Evolutionary conservation across 75 land plant species (phyloP).

Genomic region (Cryptomeria japonica): DNA sequence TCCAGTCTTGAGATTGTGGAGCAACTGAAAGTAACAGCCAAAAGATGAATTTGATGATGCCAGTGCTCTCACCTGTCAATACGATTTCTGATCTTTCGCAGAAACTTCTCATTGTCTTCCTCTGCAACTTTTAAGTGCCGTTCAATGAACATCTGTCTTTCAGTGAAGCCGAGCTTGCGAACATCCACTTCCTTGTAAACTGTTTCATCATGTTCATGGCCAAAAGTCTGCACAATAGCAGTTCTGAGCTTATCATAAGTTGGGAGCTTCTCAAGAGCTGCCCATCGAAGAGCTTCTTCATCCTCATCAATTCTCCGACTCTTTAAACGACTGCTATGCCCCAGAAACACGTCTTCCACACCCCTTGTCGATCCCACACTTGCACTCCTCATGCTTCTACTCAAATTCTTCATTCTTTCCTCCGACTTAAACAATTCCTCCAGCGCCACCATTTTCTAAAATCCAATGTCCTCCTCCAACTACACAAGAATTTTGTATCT

Average conservation of each 20-base stretch:
- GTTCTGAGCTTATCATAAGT: constrained; percentile 66
- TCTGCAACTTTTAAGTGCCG: constrained; percentile 66
- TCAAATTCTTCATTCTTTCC: constrained; percentile 9
- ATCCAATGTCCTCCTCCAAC: too few species aligned
- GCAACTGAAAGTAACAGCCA: background rate
- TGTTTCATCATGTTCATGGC: constrained; percentile 10
- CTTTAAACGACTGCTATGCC: too few species aligned
- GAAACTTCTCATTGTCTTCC: constrained; percentile 83
- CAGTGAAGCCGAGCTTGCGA: constrained; percentile 41
- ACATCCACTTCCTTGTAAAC: constrained; percentile 69
- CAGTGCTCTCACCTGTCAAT: constrained; percentile 62
- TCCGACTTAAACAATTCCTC: background rate
- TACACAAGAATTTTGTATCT: too few species aligned
- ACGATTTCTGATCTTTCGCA: constrained; percentile 56
- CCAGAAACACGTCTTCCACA: too few species aligned
- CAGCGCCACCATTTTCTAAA: background rate
- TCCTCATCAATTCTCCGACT: too few species aligned
- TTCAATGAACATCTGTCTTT: constrained; percentile 71
- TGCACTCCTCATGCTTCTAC: constrained; percentile 42
- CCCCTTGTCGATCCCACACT: constrained; percentile 40
- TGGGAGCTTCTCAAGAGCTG: constrained; percentile 78
- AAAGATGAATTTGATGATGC: background rate
- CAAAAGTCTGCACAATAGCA: constrained; percentile 35
- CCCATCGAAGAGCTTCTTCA: constrained; percentile 78
- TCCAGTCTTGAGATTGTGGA: background rate